These are phyloP conservation scores for Calonectria naviculata DNA, from an alignment of 2,329 filamentous ascomycete species.

Conservation along the genomic window DNA sequence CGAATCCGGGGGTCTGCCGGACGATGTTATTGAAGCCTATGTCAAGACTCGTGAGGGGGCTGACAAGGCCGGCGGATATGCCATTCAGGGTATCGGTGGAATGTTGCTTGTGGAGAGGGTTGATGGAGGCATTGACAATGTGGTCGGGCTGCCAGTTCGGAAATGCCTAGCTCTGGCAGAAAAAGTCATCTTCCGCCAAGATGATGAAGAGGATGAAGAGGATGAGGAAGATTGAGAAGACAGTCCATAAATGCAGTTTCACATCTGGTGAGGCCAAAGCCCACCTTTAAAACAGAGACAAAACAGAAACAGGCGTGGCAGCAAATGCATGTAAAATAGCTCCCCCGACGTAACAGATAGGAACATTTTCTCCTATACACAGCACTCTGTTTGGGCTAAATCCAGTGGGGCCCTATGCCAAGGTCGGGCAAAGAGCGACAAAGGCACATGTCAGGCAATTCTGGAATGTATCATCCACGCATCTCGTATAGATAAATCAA, in stretches of 20 bases:
- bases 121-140: slow-evolving; percentile 92
- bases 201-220: slow-evolving; percentile 68
- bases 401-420: background rate
- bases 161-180: slow-evolving; percentile 85
- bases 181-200: slow-evolving; percentile 83
- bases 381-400: background rate
- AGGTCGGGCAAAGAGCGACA: background rate
- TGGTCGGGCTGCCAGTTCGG: slow-evolving; percentile 88
- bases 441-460: background rate
- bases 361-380: background rate
- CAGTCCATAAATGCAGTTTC: background rate
- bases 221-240: slow-evolving; percentile 53
- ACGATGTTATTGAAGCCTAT: slow-evolving; percentile 85
- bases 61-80: slow-evolving; percentile 97
- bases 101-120: slow-evolving; percentile 90
- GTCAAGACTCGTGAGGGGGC: slow-evolving; percentile 89
- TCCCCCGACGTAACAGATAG: background rate
- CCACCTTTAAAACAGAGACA: background rate
- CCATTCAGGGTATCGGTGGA: slow-evolving; percentile 88
- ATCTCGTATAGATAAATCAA: background rate
- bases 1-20: slow-evolving; percentile 66
- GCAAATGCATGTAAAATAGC: background rate
- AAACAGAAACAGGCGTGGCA: background rate
- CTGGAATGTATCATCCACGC: background rate
- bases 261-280: background rate